Evolutionary conservation across 202 grass and related monocot species (phyloP).

Genomic region (Carex sylvatica): DNA sequence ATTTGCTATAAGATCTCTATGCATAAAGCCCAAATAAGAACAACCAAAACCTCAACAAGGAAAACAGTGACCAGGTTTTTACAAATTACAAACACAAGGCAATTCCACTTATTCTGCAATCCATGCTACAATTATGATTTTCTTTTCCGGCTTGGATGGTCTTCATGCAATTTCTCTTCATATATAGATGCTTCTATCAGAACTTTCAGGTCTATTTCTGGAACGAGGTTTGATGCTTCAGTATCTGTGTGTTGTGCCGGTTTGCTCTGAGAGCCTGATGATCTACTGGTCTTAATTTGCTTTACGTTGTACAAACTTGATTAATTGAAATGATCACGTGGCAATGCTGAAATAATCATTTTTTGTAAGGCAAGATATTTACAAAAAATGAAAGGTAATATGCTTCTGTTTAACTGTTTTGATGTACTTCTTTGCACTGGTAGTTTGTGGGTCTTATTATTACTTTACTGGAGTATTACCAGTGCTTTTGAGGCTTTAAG

Average conservation of each 20-base stretch:
- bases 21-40: background rate
- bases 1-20: background rate
- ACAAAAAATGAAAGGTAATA: background rate
- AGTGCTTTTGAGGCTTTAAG: background rate
- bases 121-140: conserved; percentile 20
- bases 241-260: background rate
- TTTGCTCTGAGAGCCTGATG: conserved; percentile 18
- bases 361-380: background rate
- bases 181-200: conserved; percentile 23
- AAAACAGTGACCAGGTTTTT: background rate
- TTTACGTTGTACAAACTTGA: conserved; percentile 22
- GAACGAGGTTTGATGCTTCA: conserved; percentile 19
- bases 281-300: background rate
- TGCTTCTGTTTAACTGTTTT: background rate
- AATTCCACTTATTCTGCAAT: conserved; percentile 44
- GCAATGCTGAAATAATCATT: background rate
- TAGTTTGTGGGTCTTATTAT: background rate
- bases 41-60: background rate
- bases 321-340: conserved; percentile 9
- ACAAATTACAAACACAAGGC: conserved; percentile 19
- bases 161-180: conserved; percentile 28
- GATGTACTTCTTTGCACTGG: background rate
- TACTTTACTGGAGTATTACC: background rate
- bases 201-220: conserved; percentile 42
- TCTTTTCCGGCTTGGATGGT: conserved; percentile 31